Percentiles rank a stretch among this genome's conserved stretches.
Conservation (phyloP, 2,329 filamentous ascomycete genomes). For the Phialemonium atrogriseum region DNA sequence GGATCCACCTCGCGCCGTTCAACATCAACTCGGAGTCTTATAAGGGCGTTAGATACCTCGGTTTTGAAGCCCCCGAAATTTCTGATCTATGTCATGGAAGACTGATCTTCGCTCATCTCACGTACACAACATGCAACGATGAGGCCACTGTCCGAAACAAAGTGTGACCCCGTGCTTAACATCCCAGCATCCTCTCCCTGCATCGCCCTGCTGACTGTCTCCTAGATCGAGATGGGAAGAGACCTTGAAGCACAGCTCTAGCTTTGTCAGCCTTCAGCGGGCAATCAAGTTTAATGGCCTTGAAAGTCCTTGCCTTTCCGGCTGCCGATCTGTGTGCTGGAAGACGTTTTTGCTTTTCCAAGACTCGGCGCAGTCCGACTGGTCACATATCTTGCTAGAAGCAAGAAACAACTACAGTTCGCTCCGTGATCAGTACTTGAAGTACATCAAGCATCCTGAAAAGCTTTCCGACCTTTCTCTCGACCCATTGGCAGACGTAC, state of each 20-base stretch:
- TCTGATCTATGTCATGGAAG: too few relatives aligned
- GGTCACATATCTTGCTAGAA: constrained; percentile 59
- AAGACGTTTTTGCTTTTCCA: constrained; percentile 82
- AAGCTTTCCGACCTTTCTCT: constrained; percentile 60
- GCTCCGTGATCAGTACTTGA: constrained; percentile 65
- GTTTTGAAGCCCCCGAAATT: too few relatives aligned
- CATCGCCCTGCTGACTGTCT: background rate
- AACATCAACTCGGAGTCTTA: too few relatives aligned
- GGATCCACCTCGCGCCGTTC: too few relatives aligned
- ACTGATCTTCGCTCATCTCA: too few relatives aligned
- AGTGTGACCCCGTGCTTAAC: constrained; percentile 23
- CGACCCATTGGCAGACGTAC: constrained; percentile 82
- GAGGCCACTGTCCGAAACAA: constrained; percentile 46
- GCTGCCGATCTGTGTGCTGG: constrained; percentile 84
- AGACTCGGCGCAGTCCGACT: constrained; percentile 53
- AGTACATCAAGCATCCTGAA: constrained; percentile 77
- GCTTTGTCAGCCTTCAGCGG: constrained; percentile 52
- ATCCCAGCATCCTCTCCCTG: background rate
- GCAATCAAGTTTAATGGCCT: constrained; percentile 54
- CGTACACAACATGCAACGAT: too few relatives aligned
- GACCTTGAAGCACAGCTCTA: constrained; percentile 49
- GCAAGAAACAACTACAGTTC: constrained; percentile 67
- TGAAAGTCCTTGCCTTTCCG: constrained; percentile 57
- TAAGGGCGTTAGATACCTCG: too few relatives aligned
- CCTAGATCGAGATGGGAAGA: constrained; percentile 59